Evolutionary conservation across 352 stramenopile species (phyloP), one percentile per base, ranked within the genome.

Genomic region (Globisporangium okanoganense): DNA sequence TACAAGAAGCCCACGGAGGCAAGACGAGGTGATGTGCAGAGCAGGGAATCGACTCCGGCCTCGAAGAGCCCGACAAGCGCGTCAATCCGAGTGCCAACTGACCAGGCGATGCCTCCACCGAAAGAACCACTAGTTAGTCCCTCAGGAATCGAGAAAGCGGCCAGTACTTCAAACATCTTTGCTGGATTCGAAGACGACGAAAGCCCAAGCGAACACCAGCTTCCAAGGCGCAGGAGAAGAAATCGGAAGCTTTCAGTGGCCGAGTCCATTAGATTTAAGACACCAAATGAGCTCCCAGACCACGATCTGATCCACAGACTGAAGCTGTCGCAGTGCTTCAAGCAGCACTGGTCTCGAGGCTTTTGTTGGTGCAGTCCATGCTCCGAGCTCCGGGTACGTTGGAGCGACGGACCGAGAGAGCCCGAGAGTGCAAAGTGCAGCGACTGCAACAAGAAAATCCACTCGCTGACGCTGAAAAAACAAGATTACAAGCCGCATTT

Each of bases 331-430:
- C 31, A 57, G 0, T 64, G 59, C 18, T 87, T 90, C 56, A 65
- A 66, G 36, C 49, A 62, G 18, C 67, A 75, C 20, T 90, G 78
- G 78, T 76, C 75, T n/a, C 71, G 65, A 53, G 80, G 75, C 0
- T 85, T 75, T 24, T 90, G 80, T 53, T 90, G 80, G 80, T 90
- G 65, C 20, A 5, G 27, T 12, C 29, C 61, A 7, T 62, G 53
- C 24, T 60, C 64, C 10, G 45, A 58, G 10, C 55, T 83, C 5
- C 47, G 58, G 8, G 62, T 79, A 31, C n/a, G 67, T 41, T 79
- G 70, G 74, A 67, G 22, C 25, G 47, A 69, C 7, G 43, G 47
- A 8, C 22, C 35, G 8, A 10, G n/a, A 27, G 47, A 64, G n/a
- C n/a, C 29, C 5, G 5, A 54, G 41, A 33, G 49, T 0, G 20